phyloP scores from a whole-genome alignment of 768 basidiomycete genomes.

The Fomitopsis serialis region DNA sequence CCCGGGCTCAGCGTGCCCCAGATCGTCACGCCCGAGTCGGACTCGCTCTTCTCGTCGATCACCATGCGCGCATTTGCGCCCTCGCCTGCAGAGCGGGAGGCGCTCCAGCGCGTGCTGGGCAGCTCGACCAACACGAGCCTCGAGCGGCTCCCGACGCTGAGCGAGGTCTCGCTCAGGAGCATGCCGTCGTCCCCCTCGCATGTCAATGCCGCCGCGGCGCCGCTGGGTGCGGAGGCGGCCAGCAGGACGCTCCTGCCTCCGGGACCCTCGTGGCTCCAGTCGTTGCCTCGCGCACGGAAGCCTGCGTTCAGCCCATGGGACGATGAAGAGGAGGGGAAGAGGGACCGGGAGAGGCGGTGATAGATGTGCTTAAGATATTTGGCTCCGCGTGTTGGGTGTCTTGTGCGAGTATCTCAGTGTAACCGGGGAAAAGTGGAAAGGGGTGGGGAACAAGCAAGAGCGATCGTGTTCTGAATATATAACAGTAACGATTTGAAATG shows the following conservation, averaged over 20 bases:
- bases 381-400: background rate
- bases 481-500: slow-evolving; percentile 19
- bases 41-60: slow-evolving; percentile 28
- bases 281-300: slow-evolving; percentile 61
- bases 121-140: slow-evolving; percentile 70
- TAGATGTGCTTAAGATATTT: background rate
- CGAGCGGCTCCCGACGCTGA: slow-evolving; percentile 73
- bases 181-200: slow-evolving; percentile 65
- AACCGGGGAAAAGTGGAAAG: background rate
- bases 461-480: no score
- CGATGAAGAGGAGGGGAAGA: slow-evolving; percentile 28
- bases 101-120: slow-evolving; percentile 71
- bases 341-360: slow-evolving; percentile 9
- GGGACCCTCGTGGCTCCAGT: slow-evolving; percentile 64
- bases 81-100: slow-evolving; percentile 84
- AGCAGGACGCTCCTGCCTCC: slow-evolving; percentile 18
- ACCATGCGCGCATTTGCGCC: slow-evolving; percentile 82
- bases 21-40: slow-evolving; percentile 10
- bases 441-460: background rate
- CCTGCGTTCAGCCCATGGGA: slow-evolving; percentile 75
- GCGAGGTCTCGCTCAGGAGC: slow-evolving; percentile 44
- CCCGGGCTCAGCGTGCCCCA: slow-evolving; percentile 20
- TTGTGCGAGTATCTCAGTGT: background rate
- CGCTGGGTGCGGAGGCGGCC: slow-evolving; percentile 17
- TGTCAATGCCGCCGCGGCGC: slow-evolving; percentile 33